These are phyloP conservation scores for Medicago ruthenica DNA, from an alignment of 306 rosid genomes.

Conservation along the genomic window DNA sequence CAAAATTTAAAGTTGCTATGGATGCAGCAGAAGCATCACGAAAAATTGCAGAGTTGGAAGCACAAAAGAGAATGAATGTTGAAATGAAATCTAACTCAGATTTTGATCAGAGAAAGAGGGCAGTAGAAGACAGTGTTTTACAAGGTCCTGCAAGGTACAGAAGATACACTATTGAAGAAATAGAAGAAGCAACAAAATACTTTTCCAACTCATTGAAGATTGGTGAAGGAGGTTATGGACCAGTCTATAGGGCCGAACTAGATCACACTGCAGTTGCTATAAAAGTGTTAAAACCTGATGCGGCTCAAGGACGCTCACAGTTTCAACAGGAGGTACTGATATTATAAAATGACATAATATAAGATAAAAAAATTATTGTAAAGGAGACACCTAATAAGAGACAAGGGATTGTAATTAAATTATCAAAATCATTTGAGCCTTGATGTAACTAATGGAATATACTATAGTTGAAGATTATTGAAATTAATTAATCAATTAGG, in stretches of 20 bases:
- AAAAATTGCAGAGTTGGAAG: constrained; percentile 64
- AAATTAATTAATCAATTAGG: not conserved
- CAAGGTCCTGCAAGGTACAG: constrained; percentile 59
- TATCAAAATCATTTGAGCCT: not conserved
- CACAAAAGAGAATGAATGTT: constrained; percentile 56
- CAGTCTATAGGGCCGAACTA: constrained; percentile 69
- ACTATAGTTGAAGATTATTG: not conserved
- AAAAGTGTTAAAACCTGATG: constrained; percentile 74
- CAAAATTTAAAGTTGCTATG: constrained; percentile 60
- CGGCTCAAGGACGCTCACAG: constrained; percentile 83
- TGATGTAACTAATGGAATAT: constrained; percentile 5
- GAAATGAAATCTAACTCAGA: constrained; percentile 57
- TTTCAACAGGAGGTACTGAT: constrained; percentile 73
- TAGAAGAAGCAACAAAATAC: constrained; percentile 67
- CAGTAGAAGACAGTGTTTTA: constrained; percentile 3
- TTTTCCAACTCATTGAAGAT: constrained; percentile 59
- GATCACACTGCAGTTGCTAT: constrained; percentile 86
- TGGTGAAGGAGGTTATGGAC: constrained; percentile 95
- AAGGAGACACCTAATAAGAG: no score
- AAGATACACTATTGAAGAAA: constrained; percentile 68
- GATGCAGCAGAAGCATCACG: constrained; percentile 75
- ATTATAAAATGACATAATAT: no score
- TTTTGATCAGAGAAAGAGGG: constrained; percentile 36
- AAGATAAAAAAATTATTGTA: no score
- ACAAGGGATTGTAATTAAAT: not conserved